Percentiles rank a stretch among this genome's conserved stretches.
Conservation (phyloP, 805 yeast genomes). For the Saccharomycopsis malanga region DNA sequence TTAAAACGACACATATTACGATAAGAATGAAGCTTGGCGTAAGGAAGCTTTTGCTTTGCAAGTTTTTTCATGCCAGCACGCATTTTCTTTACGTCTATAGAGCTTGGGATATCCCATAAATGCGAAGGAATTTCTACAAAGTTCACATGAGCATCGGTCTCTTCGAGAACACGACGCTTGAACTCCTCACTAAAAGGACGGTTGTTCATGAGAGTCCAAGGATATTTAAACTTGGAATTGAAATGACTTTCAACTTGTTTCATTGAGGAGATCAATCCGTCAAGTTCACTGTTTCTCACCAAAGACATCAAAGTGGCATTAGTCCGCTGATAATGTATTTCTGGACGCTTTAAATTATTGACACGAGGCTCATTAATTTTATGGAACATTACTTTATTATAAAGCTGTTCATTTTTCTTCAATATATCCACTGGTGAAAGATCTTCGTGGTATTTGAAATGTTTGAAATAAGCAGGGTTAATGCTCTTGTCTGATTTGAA, state of each 20-base stretch:
- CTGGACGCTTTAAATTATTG: constrained; percentile 27
- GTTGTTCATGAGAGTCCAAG: constrained; percentile 64
- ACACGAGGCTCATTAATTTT: constrained; percentile 46
- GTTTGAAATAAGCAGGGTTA: constrained; percentile 20
- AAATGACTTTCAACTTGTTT: constrained; percentile 46
- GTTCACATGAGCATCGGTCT: constrained; percentile 29
- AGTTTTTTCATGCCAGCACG: constrained; percentile 36
- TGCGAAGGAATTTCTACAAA: constrained; percentile 29
- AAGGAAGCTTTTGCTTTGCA: constrained; percentile 42
- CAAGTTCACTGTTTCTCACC: constrained; percentile 49
- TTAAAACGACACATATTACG: constrained; percentile 71
- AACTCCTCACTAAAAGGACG: constrained; percentile 45
- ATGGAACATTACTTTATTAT: constrained; percentile 32
- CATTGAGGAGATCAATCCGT: constrained; percentile 40
- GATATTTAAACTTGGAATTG: constrained; percentile 57
- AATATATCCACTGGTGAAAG: constrained; percentile 21
- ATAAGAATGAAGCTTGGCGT: constrained; percentile 48
- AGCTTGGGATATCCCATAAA: constrained; percentile 56
- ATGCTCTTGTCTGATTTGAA: constrained; percentile 10
- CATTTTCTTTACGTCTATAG: constrained; percentile 43
- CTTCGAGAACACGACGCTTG: constrained; percentile 32
- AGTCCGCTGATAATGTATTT: constrained; percentile 33
- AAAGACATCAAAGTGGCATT: constrained; percentile 62
- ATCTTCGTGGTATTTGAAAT: constrained; percentile 19
- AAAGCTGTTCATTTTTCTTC: constrained; percentile 31